Evolutionary conservation across 768 basidiomycete genomes (phyloP), one percentile per base, ranked within the genome.

Genomic region (Daedaleopsis nitida): DNA sequence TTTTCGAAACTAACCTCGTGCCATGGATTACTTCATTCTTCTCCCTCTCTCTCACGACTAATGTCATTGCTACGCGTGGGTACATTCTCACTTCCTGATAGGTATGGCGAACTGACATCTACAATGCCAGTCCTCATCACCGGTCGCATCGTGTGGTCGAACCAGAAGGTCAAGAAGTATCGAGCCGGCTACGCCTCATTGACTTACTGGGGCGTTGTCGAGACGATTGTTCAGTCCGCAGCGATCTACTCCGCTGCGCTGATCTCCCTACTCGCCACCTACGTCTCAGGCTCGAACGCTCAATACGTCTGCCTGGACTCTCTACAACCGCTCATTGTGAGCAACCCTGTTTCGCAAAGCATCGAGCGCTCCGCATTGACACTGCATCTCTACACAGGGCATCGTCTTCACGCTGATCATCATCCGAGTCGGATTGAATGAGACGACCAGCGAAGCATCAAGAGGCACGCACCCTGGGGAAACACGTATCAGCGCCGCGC

Each of bases 181-280:
- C 43, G 38, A 24, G 24, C 57, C 17, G 44, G 51, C 13, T 43
- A 45, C 8, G 35, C 52, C 17, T 21, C 57, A 2, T 42, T 24
- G 17, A 43, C 53, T 19, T 27, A 58, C 19, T 44, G 52, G 39
- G 44, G 44, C 10, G 61, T 53, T 35, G 32, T 54, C 51, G 61
- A 62, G 19, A 42, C 52, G 16, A 62, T 62, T 23, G 50, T 62
- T 9, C 61, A 62, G 48, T 62, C 61, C 8, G 61, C 61, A 8
- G 61, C 55, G 6, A 48, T 62, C 5, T 62, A 62, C 34, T 57
- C 61, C 2, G 51, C 61, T 9, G 61, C 56, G 23, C 44, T 53
- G 24, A 35, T 56, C 13, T 47, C 57, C 14, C 35, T 58, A 23
- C 44, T 62, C 19, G 47, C 32, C 24, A 62, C 56, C 14, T 62